Percentiles rank a stretch among this genome's conserved stretches.
These are phyloP conservation scores for Malassezia vespertilionis DNA, from an alignment of 1,284 basidiomycete genomes.

Conservation along the genomic window DNA sequence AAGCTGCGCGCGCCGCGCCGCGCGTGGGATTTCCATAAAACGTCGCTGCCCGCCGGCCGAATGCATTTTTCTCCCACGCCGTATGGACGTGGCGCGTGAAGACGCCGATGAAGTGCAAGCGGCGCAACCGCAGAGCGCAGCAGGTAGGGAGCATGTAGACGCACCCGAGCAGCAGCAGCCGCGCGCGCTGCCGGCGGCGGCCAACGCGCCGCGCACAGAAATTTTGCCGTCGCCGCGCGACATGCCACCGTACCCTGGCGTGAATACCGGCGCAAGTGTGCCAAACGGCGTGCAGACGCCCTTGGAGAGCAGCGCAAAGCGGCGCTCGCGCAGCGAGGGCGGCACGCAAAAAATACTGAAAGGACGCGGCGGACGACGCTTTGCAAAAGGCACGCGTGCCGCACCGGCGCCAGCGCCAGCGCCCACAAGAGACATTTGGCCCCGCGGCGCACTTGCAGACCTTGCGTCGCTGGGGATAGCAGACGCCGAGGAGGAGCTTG, in stretches of 20 bases:
- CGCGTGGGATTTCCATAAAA: constrained; percentile 6
- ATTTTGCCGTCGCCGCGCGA: not conserved
- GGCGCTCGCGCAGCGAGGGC: not conserved
- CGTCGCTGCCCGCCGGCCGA: constrained; percentile 1
- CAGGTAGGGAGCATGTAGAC: too few species aligned
- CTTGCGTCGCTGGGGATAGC: not conserved
- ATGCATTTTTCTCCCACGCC: not conserved
- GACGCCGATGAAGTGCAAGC: too few species aligned
- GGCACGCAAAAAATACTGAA: not conserved
- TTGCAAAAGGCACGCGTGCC: constrained; percentile 1
- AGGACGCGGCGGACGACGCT: not conserved
- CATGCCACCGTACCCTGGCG: constrained; percentile 1
- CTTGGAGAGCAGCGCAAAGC: not conserved
- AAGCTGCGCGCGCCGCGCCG: constrained; percentile 8
- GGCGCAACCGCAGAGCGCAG: too few species aligned
- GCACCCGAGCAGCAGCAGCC: not conserved
- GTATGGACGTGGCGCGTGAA: constrained; percentile 1
- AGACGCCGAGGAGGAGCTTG: constrained; percentile 5
- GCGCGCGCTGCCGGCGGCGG: not conserved
- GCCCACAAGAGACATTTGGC: not conserved
- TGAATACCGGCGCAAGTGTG: not conserved
- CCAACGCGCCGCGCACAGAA: not conserved
- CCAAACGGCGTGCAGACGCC: not conserved
- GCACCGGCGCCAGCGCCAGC: not conserved
- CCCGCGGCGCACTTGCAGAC: constrained; percentile 5